Percentiles rank a stretch among this genome's conserved stretches.
Conservation (phyloP, 768 basidiomycete genomes). For the Collybia nuda region DNA sequence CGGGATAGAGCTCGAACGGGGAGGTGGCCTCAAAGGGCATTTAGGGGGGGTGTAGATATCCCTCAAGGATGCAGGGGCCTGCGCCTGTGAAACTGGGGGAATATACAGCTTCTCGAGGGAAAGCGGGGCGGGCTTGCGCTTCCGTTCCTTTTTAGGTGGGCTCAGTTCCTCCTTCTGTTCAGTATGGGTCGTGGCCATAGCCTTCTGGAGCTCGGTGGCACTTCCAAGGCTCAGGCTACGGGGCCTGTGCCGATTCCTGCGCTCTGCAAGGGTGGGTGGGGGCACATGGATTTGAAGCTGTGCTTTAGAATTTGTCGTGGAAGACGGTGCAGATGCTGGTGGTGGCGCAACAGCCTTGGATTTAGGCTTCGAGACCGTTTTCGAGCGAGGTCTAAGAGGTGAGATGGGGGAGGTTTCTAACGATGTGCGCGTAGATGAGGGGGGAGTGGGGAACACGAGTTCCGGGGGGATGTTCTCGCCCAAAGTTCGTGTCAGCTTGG, state of each 20-base stretch:
- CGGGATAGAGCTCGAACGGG: conserved; percentile 10
- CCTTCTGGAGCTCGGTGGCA: conserved; percentile 2
- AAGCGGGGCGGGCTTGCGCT: background rate
- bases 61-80: background rate
- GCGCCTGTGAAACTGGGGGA: background rate
- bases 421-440: too few relatives aligned
- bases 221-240: conserved; percentile 16
- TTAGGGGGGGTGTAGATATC: background rate
- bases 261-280: conserved; percentile 8
- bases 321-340: background rate
- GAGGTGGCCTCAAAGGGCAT: conserved; percentile 3
- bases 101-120: background rate
- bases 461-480: conserved; percentile 53
- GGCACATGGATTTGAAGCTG: background rate
- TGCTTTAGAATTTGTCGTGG: background rate
- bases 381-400: conserved; percentile 1
- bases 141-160: background rate
- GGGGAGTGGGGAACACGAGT: conserved; percentile 33
- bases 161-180: background rate
- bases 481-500: conserved; percentile 50
- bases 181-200: background rate
- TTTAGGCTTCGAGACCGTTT: background rate
- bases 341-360: background rate
- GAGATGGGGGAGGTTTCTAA: conserved; percentile 4
- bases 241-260: conserved; percentile 12